A percentile compares a stretch with the other conserved stretches of the same genome.
These are phyloP conservation scores for Mycena kentingensis DNA, from an alignment of 768 basidiomycete genomes.

Conservation along the genomic window DNA sequence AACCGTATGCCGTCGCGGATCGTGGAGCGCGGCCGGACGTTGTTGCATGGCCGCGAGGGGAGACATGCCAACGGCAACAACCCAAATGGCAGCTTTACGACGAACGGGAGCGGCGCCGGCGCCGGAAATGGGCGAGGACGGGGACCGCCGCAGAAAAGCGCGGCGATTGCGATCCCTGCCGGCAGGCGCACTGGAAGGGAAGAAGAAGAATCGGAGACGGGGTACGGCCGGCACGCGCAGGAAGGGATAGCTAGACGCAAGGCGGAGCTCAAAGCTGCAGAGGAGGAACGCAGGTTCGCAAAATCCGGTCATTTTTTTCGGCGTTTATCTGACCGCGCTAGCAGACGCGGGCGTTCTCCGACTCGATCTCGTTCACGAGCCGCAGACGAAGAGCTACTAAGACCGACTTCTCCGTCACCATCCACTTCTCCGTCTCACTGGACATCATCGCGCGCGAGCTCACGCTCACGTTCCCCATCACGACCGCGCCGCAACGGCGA, in stretches of 20 bases:
- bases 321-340: too few species aligned
- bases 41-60: slow-evolving; percentile 10
- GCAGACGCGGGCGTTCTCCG: slow-evolving; percentile 15
- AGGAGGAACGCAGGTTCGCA: too few species aligned
- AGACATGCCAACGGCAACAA: not conserved
- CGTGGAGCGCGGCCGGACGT: slow-evolving; percentile 13
- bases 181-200: not conserved
- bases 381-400: too few species aligned
- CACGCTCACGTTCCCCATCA: slow-evolving; percentile 2
- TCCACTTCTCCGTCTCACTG: too few species aligned
- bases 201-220: slow-evolving; percentile 13
- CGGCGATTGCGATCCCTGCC: slow-evolving; percentile 15
- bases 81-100: not conserved
- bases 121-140: not conserved
- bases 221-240: slow-evolving; percentile 14
- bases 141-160: too few species aligned
- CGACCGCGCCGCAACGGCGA: too few species aligned
- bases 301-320: too few species aligned
- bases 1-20: slow-evolving; percentile 11
- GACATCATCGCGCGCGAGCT: slow-evolving; percentile 5
- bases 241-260: slow-evolving; percentile 19
- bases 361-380: slow-evolving; percentile 11
- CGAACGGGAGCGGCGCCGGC: too few species aligned
- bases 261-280: too few species aligned
- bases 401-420: too few species aligned